phyloP scores from a whole-genome alignment of 2,329 filamentous ascomycete genomes.

The Lasiodiplodia sp. region DNA sequence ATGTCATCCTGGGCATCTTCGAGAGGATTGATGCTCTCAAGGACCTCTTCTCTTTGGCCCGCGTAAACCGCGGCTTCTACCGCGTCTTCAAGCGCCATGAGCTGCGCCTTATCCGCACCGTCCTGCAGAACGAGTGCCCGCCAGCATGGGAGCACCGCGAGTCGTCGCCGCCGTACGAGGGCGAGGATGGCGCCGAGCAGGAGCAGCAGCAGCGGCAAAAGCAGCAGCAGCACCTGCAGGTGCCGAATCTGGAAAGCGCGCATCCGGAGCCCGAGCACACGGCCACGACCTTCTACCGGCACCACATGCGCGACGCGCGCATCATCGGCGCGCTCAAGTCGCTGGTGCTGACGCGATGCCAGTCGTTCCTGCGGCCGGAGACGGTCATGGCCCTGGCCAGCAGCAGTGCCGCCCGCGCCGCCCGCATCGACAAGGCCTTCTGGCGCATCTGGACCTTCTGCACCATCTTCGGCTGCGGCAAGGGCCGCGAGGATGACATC shows the following conservation, averaged over 20 bases:
- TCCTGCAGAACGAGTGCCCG: constrained; percentile 61
- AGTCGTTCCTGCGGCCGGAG: constrained; percentile 63
- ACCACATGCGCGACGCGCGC: constrained; percentile 60
- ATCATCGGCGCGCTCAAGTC: constrained; percentile 63
- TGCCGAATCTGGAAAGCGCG: constrained; percentile 45
- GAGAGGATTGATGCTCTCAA: constrained; percentile 56
- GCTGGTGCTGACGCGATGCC: constrained; percentile 62
- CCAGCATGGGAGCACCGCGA: constrained; percentile 68
- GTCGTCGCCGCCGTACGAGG: constrained; percentile 60
- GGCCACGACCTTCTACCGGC: constrained; percentile 58
- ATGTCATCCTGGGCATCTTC: constrained; percentile 62
- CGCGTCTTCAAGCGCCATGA: constrained; percentile 65
- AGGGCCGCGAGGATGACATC: constrained; percentile 65
- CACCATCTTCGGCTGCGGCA: constrained; percentile 66
- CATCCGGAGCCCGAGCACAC: constrained; percentile 61
- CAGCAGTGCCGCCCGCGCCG: constrained; percentile 52
- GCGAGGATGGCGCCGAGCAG: constrained; percentile 42
- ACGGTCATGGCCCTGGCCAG: constrained; percentile 62
- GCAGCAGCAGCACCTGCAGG: background rate
- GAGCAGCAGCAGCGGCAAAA: background rate
- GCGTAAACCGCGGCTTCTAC: constrained; percentile 64
- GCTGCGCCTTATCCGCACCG: constrained; percentile 59
- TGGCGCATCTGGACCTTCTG: constrained; percentile 74
- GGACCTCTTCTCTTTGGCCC: constrained; percentile 63
- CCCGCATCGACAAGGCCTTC: constrained; percentile 66